phyloP scores from a whole-genome alignment of 2,329 filamentous ascomycete genomes.

The Blastomyces emzantsi region DNA sequence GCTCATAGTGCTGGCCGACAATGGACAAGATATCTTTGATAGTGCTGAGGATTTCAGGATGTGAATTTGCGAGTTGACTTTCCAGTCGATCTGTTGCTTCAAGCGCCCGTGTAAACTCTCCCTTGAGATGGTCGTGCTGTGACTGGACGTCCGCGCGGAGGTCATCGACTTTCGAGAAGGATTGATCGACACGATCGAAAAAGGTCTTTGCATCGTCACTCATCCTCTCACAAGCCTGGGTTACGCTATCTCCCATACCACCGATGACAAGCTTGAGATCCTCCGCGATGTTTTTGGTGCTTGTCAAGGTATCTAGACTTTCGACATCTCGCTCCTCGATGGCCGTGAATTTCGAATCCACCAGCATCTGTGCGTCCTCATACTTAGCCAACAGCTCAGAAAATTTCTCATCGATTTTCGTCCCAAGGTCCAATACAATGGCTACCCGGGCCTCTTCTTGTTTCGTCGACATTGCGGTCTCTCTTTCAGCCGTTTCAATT shows the following conservation, averaged over 20 bases:
- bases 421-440: constrained; percentile 45
- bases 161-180: constrained; percentile 66
- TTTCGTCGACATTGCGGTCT: constrained; percentile 48
- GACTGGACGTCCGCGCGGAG: constrained; percentile 57
- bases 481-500: constrained; percentile 61
- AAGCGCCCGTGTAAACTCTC: constrained; percentile 67
- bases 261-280: constrained; percentile 82
- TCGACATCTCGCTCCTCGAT: constrained; percentile 64
- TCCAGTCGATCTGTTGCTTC: constrained; percentile 66
- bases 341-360: constrained; percentile 64
- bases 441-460: constrained; percentile 50
- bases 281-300: constrained; percentile 71
- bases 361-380: constrained; percentile 67
- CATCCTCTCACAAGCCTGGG: constrained; percentile 77
- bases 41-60: constrained; percentile 79
- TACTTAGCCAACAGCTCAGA: constrained; percentile 76
- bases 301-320: constrained; percentile 63
- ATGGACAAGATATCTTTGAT: constrained; percentile 77
- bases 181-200: constrained; percentile 71
- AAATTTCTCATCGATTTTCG: constrained; percentile 66
- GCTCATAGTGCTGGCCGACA: constrained; percentile 79
- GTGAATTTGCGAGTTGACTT: constrained; percentile 67
- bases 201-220: constrained; percentile 80
- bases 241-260: constrained; percentile 69
- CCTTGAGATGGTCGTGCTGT: constrained; percentile 74